Percentiles rank a stretch among this genome's conserved stretches.
Conservation (phyloP, 208 protist species). For the Entamoeba dispar region DNA sequence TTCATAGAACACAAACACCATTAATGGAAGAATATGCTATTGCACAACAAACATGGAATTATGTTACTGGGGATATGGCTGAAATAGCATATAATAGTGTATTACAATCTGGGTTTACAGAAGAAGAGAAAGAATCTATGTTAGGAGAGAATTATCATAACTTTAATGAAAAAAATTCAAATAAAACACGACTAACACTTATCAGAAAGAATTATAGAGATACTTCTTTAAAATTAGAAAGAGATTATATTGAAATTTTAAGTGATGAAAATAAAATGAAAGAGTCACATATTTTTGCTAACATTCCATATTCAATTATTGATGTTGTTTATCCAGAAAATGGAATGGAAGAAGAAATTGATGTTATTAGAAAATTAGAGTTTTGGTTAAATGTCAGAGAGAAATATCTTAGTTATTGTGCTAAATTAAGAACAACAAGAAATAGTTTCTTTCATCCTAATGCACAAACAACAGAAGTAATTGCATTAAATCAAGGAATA, state of each 20-base stretch:
- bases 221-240: background rate
- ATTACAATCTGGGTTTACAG: background rate
- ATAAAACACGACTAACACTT: background rate
- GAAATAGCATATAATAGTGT: slow-evolving; percentile 7
- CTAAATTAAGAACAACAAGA: background rate
- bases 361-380: background rate
- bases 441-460: background rate
- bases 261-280: background rate
- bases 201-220: background rate
- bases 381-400: background rate
- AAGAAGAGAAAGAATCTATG: background rate
- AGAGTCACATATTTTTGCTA: background rate
- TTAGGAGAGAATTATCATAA: slow-evolving; percentile 14
- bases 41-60: slow-evolving; percentile 2
- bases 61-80: background rate
- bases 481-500: background rate
- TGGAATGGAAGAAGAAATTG: background rate
- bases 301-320: background rate
- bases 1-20: slow-evolving; percentile 46
- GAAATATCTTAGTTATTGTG: background rate
- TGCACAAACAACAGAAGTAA: background rate
- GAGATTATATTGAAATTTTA: background rate
- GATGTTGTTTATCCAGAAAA: background rate
- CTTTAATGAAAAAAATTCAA: background rate
- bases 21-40: slow-evolving; percentile 15